Percentiles rank a stretch among this genome's conserved stretches.
phyloP scores from a whole-genome alignment of 2,329 filamentous ascomycete species.

The Fusarium metavorans region DNA sequence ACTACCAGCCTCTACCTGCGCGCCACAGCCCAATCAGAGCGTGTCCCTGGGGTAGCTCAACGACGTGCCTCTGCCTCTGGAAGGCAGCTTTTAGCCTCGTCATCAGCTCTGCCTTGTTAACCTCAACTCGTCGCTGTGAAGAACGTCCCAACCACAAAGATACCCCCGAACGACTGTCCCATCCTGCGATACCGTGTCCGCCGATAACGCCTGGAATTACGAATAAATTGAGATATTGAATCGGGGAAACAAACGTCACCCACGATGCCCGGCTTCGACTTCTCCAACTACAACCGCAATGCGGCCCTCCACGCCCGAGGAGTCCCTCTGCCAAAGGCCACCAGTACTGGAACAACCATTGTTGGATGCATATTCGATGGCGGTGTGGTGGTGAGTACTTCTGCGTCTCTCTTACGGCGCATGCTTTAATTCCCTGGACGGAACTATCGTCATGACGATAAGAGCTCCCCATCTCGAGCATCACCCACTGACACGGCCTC shows the following conservation, averaged over 20 bases:
- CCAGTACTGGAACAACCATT: slow-evolving; percentile 98
- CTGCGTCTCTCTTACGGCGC: background rate
- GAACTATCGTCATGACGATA: slow-evolving; percentile 13
- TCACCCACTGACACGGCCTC: slow-evolving; percentile 27
- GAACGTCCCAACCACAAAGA: slow-evolving; percentile 39
- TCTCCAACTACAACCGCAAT: slow-evolving; percentile 99
- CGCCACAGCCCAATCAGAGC: slow-evolving; percentile 11
- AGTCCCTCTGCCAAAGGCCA: slow-evolving; percentile 95
- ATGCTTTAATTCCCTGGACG: background rate
- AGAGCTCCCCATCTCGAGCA: slow-evolving; percentile 11
- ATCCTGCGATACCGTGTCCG: slow-evolving; percentile 19
- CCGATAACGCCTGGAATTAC: background rate
- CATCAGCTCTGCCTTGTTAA: slow-evolving; percentile 58
- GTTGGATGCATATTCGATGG: slow-evolving; percentile 97
- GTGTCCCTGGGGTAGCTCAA: slow-evolving; percentile 38
- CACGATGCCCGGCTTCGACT: slow-evolving; percentile 97
- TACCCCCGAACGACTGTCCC: slow-evolving; percentile 30
- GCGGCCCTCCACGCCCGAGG: slow-evolving; percentile 93
- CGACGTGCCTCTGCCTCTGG: slow-evolving; percentile 40
- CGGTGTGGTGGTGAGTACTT: slow-evolving; percentile 83
- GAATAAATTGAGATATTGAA: slow-evolving; percentile 17
- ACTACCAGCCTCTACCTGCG: slow-evolving; percentile 27
- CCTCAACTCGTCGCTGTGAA: slow-evolving; percentile 35
- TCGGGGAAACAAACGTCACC: slow-evolving; percentile 30
- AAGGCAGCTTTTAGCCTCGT: slow-evolving; percentile 68